Conservation (phyloP, 1,139 yeast species). For the Scheffersomyces parashehatae region DNA sequence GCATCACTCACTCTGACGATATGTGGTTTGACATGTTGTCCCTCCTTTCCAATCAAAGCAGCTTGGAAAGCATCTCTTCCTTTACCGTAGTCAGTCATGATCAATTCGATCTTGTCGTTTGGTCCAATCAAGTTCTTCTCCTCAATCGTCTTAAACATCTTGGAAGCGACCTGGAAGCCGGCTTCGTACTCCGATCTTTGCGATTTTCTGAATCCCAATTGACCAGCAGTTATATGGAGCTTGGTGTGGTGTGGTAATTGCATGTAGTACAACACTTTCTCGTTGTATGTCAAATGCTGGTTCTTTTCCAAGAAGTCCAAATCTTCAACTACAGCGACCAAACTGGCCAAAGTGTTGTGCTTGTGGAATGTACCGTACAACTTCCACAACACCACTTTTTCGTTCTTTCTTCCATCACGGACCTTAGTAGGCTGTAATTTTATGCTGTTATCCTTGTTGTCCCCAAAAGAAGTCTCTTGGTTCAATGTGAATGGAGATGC, state of each 20-base stretch:
- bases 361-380: slow-evolving; percentile 75
- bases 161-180: slow-evolving; percentile 80
- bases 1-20: slow-evolving; percentile 73
- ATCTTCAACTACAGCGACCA: slow-evolving; percentile 73
- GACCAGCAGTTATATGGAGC: slow-evolving; percentile 68
- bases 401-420: slow-evolving; percentile 18
- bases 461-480: background rate
- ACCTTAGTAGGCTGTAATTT: slow-evolving; percentile 3
- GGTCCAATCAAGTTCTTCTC: slow-evolving; percentile 53
- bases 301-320: slow-evolving; percentile 57
- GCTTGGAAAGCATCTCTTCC: slow-evolving; percentile 86
- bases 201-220: slow-evolving; percentile 72
- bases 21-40: slow-evolving; percentile 61
- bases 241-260: slow-evolving; percentile 78
- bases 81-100: slow-evolving; percentile 80
- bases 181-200: slow-evolving; percentile 94
- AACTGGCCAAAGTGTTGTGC: slow-evolving; percentile 80
- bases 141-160: slow-evolving; percentile 70
- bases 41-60: slow-evolving; percentile 90
- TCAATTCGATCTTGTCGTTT: slow-evolving; percentile 65
- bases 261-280: slow-evolving; percentile 74
- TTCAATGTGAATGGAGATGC: background rate
- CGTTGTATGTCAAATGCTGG: slow-evolving; percentile 62
- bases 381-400: slow-evolving; percentile 57
- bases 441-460: slow-evolving; percentile 1